These are phyloP conservation scores for Vickermania spadyakhi DNA, from an alignment of 208 protist genomes.

Conservation along the genomic window DNA sequence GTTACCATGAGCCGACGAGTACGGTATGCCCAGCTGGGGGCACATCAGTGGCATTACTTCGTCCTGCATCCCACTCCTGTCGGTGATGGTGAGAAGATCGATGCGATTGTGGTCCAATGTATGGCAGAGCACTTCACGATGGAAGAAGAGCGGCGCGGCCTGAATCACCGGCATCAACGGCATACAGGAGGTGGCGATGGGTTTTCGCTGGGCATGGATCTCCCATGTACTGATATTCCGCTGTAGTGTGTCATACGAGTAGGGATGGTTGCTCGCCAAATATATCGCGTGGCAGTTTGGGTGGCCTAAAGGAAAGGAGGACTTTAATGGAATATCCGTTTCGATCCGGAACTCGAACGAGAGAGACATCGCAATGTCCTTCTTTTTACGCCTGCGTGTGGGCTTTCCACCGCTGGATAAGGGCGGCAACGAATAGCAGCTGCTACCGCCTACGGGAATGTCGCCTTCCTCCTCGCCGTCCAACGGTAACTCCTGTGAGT, in stretches of 20 bases:
- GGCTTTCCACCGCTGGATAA: slow-evolving; percentile 14
- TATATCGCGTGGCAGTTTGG: slow-evolving; percentile 53
- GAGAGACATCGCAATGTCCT: slow-evolving; percentile 66
- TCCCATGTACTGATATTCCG: slow-evolving; percentile 57
- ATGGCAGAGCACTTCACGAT: slow-evolving; percentile 79
- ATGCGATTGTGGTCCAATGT: slow-evolving; percentile 74
- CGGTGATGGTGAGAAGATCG: slow-evolving; percentile 86
- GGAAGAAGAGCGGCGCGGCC: slow-evolving; percentile 52
- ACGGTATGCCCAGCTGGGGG: slow-evolving; percentile 26
- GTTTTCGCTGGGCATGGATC: background rate
- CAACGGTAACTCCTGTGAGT: slow-evolving; percentile 9
- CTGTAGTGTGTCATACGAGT: slow-evolving; percentile 72
- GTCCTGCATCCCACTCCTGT: slow-evolving; percentile 28
- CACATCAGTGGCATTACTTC: slow-evolving; percentile 24
- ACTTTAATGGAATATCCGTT: slow-evolving; percentile 24
- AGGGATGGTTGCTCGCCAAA: slow-evolving; percentile 91
- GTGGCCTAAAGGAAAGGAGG: slow-evolving; percentile 33
- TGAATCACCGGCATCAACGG: background rate
- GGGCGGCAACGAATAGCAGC: slow-evolving; percentile 5
- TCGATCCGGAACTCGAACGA: slow-evolving; percentile 76
- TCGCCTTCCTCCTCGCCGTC: background rate
- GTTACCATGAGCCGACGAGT: slow-evolving; percentile 38
- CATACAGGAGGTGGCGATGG: background rate
- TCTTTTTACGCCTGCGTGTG: slow-evolving; percentile 38
- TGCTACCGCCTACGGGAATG: slow-evolving; percentile 6